Conservation (phyloP, 371 early-diverging fungal species). For the Smittium culicis region DNA sequence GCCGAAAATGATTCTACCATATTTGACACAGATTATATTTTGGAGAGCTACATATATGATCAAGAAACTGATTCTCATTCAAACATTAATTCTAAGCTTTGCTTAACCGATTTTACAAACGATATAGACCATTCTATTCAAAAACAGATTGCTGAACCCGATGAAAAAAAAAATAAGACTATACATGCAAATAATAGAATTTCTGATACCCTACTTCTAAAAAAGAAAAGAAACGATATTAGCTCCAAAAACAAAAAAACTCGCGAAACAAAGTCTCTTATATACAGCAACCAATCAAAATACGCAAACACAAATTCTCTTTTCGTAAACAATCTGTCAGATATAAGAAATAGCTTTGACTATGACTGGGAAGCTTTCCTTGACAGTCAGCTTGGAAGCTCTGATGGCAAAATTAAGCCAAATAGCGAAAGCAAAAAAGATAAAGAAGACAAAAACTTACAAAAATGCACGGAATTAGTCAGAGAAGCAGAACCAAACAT, state of each 20-base stretch:
- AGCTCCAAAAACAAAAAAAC: neutral
- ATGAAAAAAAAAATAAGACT: neutral
- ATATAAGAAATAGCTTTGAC: neutral
- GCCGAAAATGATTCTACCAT: neutral
- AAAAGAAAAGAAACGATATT: neutral
- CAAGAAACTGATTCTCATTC: neutral
- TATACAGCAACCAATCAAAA: neutral
- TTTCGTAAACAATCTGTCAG: neutral
- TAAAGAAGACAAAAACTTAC: neutral
- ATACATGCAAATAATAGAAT: neutral
- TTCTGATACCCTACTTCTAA: neutral
- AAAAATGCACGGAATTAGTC: neutral
- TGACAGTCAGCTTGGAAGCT: neutral
- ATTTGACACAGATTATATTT: neutral
- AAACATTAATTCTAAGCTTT: neutral
- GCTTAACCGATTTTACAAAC: neutral
- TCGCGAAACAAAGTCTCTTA: neutral
- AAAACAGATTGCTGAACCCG: neutral
- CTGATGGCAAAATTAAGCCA: no score
- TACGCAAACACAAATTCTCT: neutral
- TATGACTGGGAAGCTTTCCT: neutral
- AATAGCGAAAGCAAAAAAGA: neutral
- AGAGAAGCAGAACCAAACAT: neutral
- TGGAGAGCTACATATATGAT: neutral
- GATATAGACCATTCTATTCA: neutral